Evolutionary conservation across 345 rosid genomes (phyloP), one percentile per base, ranked within the genome.

Genomic region (Eucalyptus lansdowneana): DNA sequence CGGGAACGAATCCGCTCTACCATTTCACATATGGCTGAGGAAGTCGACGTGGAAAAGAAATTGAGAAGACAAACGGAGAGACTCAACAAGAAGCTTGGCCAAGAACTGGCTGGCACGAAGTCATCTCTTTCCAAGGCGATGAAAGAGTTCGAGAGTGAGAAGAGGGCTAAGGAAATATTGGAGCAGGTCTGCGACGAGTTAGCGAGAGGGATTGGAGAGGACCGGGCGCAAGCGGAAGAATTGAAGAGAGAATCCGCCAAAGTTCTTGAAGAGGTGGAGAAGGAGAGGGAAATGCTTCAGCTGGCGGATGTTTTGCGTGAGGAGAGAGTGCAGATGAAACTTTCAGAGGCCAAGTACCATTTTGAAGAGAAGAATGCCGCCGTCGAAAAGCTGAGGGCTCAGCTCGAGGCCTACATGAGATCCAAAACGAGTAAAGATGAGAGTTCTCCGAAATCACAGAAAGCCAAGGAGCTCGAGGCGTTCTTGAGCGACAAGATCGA

Each of bases 251-350:
- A 95, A 87, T 92, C 98, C 0, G 94, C 87, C 42, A 93, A 94
- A 88, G 95, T 93, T n/a, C 88, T 92, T 86, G 97, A 96, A 60
- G 99, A 98, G 90, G 95, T 97, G 72, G 99, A 97, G 91, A 95
- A 95, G 91, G 99, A 98, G 91, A 95, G 99, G 93, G 96, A 96
- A 90, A 98, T 98, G 99, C 96, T 98, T 94, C 98, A 94, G 88
- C 90, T 98, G 11, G 99, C 99, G 14, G 99, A 97, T 91, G 96
- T 96, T 47, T 89, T 96, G 92, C 96, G 99, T 2, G 99, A 98
- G 92, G 99, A 98, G 92, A 92, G 99, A 88, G 97, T 98, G 56
- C 99, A 98, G 91, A 98, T 98, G 99, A 98, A 98, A 94, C 97
- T 98, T 11, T 94, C 93, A 0, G 99, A 98, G 49, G 99, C 99